phyloP scores from a whole-genome alignment of 768 basidiomycete species.

The Trametes gibbosa region DNA sequence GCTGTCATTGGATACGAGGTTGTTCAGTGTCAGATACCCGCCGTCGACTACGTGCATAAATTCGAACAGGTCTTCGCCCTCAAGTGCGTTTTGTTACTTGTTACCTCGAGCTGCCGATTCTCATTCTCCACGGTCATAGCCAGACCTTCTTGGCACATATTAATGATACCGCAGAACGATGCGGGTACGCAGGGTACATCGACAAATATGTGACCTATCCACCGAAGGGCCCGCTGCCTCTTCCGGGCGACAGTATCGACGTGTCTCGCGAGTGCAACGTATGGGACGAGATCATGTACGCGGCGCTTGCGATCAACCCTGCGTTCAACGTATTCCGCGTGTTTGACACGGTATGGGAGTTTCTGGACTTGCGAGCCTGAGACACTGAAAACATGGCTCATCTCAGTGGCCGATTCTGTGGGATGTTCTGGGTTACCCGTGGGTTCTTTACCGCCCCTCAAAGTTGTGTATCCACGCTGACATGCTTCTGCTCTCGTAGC shows the following conservation, averaged over 20 bases:
- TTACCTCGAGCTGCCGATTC: no score
- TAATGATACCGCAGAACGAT: constrained; percentile 38
- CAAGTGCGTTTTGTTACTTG: constrained; percentile 45
- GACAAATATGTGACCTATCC: constrained; percentile 65
- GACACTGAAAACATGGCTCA: background rate
- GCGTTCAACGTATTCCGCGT: constrained; percentile 78
- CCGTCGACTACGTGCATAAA: constrained; percentile 72
- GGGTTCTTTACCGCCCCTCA: background rate
- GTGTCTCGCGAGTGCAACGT: constrained; percentile 57
- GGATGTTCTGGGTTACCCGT: constrained; percentile 84
- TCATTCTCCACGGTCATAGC: constrained; percentile 32
- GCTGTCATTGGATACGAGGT: constrained; percentile 39
- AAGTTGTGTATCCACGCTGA: background rate
- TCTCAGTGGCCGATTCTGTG: constrained; percentile 58
- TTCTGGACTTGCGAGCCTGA: background rate
- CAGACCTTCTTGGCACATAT: constrained; percentile 60
- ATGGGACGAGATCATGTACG: constrained; percentile 67
- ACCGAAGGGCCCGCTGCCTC: constrained; percentile 54
- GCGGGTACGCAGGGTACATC: constrained; percentile 63
- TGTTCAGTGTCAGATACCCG: constrained; percentile 68
- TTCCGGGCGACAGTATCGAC: constrained; percentile 56
- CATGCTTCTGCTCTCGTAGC: background rate
- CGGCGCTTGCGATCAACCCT: constrained; percentile 61
- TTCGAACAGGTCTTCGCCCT: constrained; percentile 68
- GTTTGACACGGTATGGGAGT: constrained; percentile 54